These are phyloP conservation scores for Pichia exigua DNA, from an alignment of 805 yeast species.

Conservation along the genomic window DNA sequence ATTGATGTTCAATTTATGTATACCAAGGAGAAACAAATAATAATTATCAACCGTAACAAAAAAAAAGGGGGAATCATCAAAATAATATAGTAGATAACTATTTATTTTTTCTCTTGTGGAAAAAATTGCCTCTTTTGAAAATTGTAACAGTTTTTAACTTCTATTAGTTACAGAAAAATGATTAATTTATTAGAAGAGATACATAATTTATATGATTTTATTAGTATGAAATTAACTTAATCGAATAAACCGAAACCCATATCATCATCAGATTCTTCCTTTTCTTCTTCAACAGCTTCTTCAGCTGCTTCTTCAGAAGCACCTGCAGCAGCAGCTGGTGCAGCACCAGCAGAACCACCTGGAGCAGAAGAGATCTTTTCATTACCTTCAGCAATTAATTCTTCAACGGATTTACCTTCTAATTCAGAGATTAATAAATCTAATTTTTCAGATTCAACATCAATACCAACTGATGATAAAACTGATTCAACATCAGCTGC, in stretches of 20 bases:
- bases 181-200: slow-evolving; percentile 10
- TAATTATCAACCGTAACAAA: not conserved
- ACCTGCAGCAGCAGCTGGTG: slow-evolving; percentile 47
- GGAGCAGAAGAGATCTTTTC: slow-evolving; percentile 77
- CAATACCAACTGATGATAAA: slow-evolving; percentile 70
- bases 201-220: not conserved
- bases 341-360: slow-evolving; percentile 63
- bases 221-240: slow-evolving; percentile 37
- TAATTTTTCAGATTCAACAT: slow-evolving; percentile 72
- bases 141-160: too few relatives aligned
- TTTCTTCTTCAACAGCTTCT: slow-evolving; percentile 43
- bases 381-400: slow-evolving; percentile 73
- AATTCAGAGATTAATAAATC: slow-evolving; percentile 63
- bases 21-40: not conserved
- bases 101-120: not conserved
- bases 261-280: slow-evolving; percentile 47
- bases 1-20: not conserved
- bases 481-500: slow-evolving; percentile 68
- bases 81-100: not conserved
- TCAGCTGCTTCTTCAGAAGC: slow-evolving; percentile 53
- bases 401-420: slow-evolving; percentile 69
- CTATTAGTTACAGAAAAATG: not conserved
- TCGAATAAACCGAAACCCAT: slow-evolving; percentile 96
- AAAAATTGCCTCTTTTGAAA: not conserved
- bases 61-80: not conserved